Evolutionary conservation across 768 basidiomycete genomes (phyloP).

Genomic region (Hortiboletus flavorubellus): DNA sequence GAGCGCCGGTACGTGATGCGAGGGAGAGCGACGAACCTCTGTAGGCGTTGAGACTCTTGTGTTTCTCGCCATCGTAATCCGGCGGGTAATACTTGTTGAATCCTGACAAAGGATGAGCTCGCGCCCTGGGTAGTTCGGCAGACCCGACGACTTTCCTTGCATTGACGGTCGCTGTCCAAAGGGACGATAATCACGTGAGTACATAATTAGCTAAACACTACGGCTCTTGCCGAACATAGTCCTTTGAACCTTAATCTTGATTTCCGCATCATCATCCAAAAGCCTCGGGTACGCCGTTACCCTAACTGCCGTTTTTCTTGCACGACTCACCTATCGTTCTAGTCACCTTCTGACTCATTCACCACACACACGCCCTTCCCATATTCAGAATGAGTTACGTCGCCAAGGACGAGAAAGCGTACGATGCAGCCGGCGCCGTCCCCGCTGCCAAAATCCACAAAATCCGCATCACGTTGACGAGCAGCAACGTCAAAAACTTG

Average conservation of each 20-base stretch:
- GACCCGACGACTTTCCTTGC: slow-evolving; percentile 38
- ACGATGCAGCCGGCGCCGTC: slow-evolving; percentile 89
- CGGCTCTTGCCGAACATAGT: slow-evolving; percentile 15
- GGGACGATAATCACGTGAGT: slow-evolving; percentile 1
- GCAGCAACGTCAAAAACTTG: slow-evolving; percentile 95
- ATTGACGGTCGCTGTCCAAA: slow-evolving; percentile 25
- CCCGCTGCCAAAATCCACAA: slow-evolving; percentile 94
- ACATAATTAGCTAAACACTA: slow-evolving; percentile 1
- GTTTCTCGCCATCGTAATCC: slow-evolving; percentile 67
- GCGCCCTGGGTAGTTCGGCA: neutral
- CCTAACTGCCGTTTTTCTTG: too few species aligned
- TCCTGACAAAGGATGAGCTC: slow-evolving; percentile 35
- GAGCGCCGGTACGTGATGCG: neutral
- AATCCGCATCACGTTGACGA: slow-evolving; percentile 98
- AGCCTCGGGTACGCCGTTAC: slow-evolving; percentile 27
- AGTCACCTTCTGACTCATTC: slow-evolving; percentile 86
- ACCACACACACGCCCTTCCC: slow-evolving; percentile 5
- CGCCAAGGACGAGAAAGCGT: slow-evolving; percentile 98
- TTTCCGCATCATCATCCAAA: slow-evolving; percentile 28
- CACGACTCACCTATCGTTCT: slow-evolving; percentile 1
- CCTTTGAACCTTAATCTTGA: slow-evolving; percentile 34
- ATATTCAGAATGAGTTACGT: slow-evolving; percentile 91
- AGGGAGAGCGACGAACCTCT: slow-evolving; percentile 45
- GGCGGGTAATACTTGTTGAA: slow-evolving; percentile 83
- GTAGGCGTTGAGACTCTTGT: slow-evolving; percentile 69